Evolutionary conservation across 1,139 yeast species (phyloP).

Genomic region (Arxiozyma telluris): DNA sequence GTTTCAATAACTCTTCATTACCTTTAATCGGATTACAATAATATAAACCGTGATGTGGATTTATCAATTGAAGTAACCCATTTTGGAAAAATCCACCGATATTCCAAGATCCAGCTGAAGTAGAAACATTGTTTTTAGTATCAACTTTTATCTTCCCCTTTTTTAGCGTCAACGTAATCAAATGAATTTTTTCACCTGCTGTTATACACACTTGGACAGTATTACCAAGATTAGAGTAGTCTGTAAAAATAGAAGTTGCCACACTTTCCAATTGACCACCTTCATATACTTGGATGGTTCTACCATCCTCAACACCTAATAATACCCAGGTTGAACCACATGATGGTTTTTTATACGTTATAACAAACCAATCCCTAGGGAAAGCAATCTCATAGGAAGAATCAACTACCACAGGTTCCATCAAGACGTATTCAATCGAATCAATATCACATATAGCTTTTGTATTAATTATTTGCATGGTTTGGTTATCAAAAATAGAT

Average conservation of each 20-base stretch:
- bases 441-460: neutral
- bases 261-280: neutral
- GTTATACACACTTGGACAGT: neutral
- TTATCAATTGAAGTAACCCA: neutral
- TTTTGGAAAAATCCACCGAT: neutral
- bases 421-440: neutral
- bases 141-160: neutral
- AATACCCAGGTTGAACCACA: neutral
- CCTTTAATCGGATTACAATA: neutral
- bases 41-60: conserved; percentile 1
- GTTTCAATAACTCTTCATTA: neutral
- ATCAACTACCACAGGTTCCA: neutral
- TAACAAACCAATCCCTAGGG: neutral
- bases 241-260: neutral
- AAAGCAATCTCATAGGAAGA: neutral
- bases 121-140: neutral
- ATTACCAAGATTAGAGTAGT: neutral
- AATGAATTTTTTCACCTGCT: neutral
- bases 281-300: neutral
- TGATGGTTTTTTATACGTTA: neutral
- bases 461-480: neutral
- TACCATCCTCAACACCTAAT: neutral
- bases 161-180: neutral
- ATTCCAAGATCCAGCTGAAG: neutral
- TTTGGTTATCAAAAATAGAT: neutral